A percentile compares a stretch with the other conserved stretches of the same genome.
These are phyloP conservation scores for Lasiosphaeriaceae sp. DNA, from an alignment of 495 filamentous ascomycete genomes.

Conservation along the genomic window DNA sequence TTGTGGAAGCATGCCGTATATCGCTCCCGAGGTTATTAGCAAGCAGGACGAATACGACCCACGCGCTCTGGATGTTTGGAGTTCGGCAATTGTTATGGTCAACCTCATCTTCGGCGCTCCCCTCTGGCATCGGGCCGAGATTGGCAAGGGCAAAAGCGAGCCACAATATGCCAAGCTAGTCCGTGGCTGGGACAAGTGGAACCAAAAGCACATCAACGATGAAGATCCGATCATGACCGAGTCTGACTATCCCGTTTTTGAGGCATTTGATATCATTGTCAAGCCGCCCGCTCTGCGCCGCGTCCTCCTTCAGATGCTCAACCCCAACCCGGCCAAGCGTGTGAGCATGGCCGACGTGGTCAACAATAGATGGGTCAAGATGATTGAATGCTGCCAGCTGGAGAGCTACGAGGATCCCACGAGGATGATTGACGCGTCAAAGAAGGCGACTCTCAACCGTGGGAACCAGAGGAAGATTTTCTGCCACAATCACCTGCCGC, in stretches of 20 bases:
- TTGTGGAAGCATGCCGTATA: slow-evolving; percentile 72
- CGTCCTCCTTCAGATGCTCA: slow-evolving; percentile 70
- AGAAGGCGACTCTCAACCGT: slow-evolving; percentile 41
- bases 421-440: slow-evolving; percentile 48
- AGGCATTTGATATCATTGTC: slow-evolving; percentile 45
- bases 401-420: slow-evolving; percentile 55
- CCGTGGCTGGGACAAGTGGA: slow-evolving; percentile 60
- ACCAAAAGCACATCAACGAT: slow-evolving; percentile 44
- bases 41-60: slow-evolving; percentile 69
- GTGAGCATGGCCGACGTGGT: slow-evolving; percentile 60
- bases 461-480: slow-evolving; percentile 39
- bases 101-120: slow-evolving; percentile 60
- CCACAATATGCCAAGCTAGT: slow-evolving; percentile 54
- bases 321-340: slow-evolving; percentile 64
- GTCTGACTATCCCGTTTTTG: slow-evolving; percentile 48
- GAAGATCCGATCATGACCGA: slow-evolving; percentile 46
- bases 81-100: slow-evolving; percentile 68
- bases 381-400: slow-evolving; percentile 67
- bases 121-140: slow-evolving; percentile 60
- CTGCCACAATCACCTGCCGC: slow-evolving; percentile 48
- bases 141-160: slow-evolving; percentile 41
- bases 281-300: slow-evolving; percentile 54
- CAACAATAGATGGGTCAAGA: slow-evolving; percentile 59
- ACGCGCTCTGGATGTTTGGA: slow-evolving; percentile 73
- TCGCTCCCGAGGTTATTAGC: slow-evolving; percentile 69